These are phyloP conservation scores for Eucalyptus viminalis DNA, from an alignment of 345 rosid genomes.

Conservation along the genomic window DNA sequence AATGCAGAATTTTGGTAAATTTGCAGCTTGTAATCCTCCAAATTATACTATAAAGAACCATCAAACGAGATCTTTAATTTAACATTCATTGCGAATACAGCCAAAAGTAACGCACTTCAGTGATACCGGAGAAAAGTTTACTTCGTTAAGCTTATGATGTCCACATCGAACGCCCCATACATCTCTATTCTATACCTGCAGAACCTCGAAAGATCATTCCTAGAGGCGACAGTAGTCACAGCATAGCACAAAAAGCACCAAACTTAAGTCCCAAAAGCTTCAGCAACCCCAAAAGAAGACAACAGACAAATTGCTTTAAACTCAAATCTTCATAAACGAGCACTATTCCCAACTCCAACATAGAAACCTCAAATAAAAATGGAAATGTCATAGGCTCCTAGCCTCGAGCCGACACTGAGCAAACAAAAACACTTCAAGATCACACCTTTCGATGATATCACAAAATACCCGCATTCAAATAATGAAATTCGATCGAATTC, in stretches of 20 bases:
- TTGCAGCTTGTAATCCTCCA: not conserved
- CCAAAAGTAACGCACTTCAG: not conserved
- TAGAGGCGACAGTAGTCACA: not conserved
- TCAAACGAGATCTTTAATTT: not conserved
- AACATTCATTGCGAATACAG: not conserved
- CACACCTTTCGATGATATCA: not conserved
- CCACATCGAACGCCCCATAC: not conserved
- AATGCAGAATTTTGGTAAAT: not conserved
- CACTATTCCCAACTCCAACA: not conserved
- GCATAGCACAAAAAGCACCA: not conserved
- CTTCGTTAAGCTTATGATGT: not conserved
- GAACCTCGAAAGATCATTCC: not conserved
- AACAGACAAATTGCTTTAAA: not conserved
- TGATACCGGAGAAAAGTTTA: not conserved
- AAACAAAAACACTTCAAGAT: not conserved
- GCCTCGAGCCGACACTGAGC: not conserved
- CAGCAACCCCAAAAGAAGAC: not conserved
- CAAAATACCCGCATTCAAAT: too few species aligned
- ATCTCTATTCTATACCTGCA: not conserved
- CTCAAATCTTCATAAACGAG: too few species aligned
- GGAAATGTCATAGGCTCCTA: not conserved
- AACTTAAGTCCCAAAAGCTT: not conserved
- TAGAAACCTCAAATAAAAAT: too few species aligned
- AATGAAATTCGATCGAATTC: not conserved
- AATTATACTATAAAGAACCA: not conserved